These are phyloP conservation scores for Rhododendron ovatum DNA, from an alignment of 148 eudicot species.

Conservation along the genomic window DNA sequence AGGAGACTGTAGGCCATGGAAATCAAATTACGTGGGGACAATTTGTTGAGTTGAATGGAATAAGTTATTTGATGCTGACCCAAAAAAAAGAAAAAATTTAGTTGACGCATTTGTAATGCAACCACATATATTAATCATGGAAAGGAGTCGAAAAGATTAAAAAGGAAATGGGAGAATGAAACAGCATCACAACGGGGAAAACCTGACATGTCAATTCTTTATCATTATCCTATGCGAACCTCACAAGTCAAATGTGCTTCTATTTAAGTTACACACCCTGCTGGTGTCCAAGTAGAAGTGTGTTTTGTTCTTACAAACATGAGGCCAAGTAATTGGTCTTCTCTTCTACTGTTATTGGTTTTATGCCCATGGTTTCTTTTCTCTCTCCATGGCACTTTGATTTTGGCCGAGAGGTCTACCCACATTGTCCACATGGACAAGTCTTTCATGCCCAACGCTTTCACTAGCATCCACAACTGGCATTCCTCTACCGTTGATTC, in stretches of 20 bases:
- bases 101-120: too few relatives aligned
- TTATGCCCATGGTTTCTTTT: background rate
- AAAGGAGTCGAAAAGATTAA: too few relatives aligned
- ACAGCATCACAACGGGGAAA: too few relatives aligned
- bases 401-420: slow-evolving; percentile 16
- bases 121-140: too few relatives aligned
- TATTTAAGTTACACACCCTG: background rate
- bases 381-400: background rate
- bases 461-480: slow-evolving; percentile 29
- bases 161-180: too few relatives aligned
- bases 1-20: too few relatives aligned
- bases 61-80: too few relatives aligned
- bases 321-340: background rate
- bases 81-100: too few relatives aligned
- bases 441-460: slow-evolving; percentile 33
- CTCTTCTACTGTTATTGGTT: background rate
- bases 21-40: too few relatives aligned
- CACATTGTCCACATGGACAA: slow-evolving; percentile 48
- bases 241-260: background rate
- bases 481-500: slow-evolving; percentile 24
- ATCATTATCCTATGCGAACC: too few relatives aligned
- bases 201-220: background rate
- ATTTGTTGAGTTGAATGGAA: too few relatives aligned
- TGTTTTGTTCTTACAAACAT: background rate
- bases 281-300: background rate